phyloP scores from a whole-genome alignment of 2,329 filamentous ascomycete species.

The Amauroascus verrucosus region DNA sequence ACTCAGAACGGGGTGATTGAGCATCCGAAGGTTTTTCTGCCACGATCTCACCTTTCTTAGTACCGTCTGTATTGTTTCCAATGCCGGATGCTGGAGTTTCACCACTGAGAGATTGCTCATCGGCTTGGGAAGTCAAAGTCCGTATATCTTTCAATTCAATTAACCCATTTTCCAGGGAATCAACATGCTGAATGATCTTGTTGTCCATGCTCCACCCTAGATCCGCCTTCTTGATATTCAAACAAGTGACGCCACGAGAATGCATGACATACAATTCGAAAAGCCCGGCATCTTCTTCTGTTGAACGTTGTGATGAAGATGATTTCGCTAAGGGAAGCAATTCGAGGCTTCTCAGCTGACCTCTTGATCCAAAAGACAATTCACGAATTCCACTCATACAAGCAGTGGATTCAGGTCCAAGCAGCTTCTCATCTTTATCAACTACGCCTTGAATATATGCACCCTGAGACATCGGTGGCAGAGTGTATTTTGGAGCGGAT shows the following conservation, averaged over 20 bases:
- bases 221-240: conserved; percentile 77
- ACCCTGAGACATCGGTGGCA: conserved; percentile 72
- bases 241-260: conserved; percentile 86
- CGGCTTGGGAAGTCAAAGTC: conserved; percentile 35
- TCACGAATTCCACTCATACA: conserved; percentile 96
- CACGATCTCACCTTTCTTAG: conserved; percentile 31
- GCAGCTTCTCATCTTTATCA: conserved; percentile 59
- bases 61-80: conserved; percentile 35
- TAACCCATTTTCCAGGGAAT: conserved; percentile 62
- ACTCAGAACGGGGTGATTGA: conserved; percentile 25
- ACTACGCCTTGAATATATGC: conserved; percentile 73
- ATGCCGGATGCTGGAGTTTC: conserved; percentile 35
- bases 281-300: conserved; percentile 55
- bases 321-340: conserved; percentile 60
- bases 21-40: conserved; percentile 20
- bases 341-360: conserved; percentile 78
- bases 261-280: conserved; percentile 98
- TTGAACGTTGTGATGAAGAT: conserved; percentile 41
- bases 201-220: conserved; percentile 86
- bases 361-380: conserved; percentile 81
- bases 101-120: conserved; percentile 39
- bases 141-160: conserved; percentile 64
- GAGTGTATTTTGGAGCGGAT: conserved; percentile 83
- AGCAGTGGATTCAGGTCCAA: conserved; percentile 84
- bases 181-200: conserved; percentile 69